These are phyloP conservation scores for Talaromyces thailandensis DNA, from an alignment of 495 filamentous ascomycete genomes.

Conservation along the genomic window DNA sequence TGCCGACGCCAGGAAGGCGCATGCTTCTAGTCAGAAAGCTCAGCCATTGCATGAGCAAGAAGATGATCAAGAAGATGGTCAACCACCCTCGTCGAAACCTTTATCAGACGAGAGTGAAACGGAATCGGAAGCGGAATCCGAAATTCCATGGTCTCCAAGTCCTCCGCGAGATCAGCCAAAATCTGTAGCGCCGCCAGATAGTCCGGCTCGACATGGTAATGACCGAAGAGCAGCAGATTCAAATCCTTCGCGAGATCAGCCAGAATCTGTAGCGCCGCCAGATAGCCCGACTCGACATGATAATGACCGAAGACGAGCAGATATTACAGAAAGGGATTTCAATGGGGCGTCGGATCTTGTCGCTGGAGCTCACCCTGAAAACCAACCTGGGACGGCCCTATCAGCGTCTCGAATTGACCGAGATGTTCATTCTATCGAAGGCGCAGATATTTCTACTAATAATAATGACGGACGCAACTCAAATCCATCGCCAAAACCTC, in stretches of 20 bases:
- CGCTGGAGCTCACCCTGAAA: not conserved
- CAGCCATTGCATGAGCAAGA: conserved; percentile 13
- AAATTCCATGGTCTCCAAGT: conserved; percentile 7
- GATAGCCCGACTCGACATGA: not conserved
- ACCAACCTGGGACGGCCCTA: not conserved
- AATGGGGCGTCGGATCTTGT: not conserved
- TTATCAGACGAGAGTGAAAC: not conserved
- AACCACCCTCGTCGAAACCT: not conserved
- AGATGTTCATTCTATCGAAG: conserved; percentile 10
- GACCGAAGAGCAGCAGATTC: not conserved
- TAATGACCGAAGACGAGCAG: not conserved
- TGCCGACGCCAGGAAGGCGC: conserved; percentile 9
- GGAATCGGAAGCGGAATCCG: conserved; percentile 10
- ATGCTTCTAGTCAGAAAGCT: conserved; percentile 9
- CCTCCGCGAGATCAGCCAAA: conserved; percentile 1
- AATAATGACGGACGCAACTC: not conserved
- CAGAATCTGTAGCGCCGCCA: not conserved
- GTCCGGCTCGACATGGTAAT: not conserved
- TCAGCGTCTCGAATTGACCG: not conserved
- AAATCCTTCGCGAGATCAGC: conserved; percentile 1
- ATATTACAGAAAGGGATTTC: not conserved
- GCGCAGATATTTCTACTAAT: not conserved
- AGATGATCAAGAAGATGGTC: not conserved
- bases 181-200: not conserved
- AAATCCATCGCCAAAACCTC: not conserved